Evolutionary conservation across 352 stramenopile species (phyloP).

Genomic region (Phytophthora constricta): DNA sequence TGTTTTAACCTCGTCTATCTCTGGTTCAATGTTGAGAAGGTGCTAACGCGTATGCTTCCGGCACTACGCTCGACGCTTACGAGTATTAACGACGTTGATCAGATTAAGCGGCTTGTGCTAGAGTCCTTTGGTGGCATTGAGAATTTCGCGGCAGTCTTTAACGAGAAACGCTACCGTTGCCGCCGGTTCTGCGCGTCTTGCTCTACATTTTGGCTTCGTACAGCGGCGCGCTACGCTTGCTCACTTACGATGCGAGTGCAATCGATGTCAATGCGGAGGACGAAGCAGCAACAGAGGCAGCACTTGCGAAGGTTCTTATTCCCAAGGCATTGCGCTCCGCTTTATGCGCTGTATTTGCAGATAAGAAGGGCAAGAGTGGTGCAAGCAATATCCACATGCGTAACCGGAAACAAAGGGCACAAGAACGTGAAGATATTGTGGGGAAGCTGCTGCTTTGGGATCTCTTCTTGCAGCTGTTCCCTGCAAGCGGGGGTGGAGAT

Average conservation of each 20-base stretch:
- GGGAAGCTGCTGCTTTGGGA: conserved; percentile 80
- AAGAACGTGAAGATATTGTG: conserved; percentile 62
- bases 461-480: conserved; percentile 85
- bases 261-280: conserved; percentile 87
- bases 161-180: conserved; percentile 58
- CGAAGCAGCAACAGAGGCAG: conserved; percentile 72
- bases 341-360: conserved; percentile 59
- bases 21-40: conserved; percentile 53
- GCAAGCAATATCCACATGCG: conserved; percentile 44
- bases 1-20: conserved; percentile 66
- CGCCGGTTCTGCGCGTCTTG: conserved; percentile 55
- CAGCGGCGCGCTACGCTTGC: conserved; percentile 51
- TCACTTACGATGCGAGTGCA: conserved; percentile 42
- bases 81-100: conserved; percentile 50
- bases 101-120: conserved; percentile 59
- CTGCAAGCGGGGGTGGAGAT: conserved; percentile 28
- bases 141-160: conserved; percentile 67
- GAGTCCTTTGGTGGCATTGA: conserved; percentile 70
- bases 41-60: conserved; percentile 46
- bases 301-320: conserved; percentile 69
- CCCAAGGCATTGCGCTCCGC: conserved; percentile 67
- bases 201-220: conserved; percentile 69
- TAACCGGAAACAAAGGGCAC: conserved; percentile 56
- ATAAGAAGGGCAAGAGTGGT: conserved; percentile 26
- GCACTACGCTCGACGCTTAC: conserved; percentile 50